Conservation (phyloP, 2,329 filamentous ascomycete genomes). For the Paecilomyces formosus region DNA sequence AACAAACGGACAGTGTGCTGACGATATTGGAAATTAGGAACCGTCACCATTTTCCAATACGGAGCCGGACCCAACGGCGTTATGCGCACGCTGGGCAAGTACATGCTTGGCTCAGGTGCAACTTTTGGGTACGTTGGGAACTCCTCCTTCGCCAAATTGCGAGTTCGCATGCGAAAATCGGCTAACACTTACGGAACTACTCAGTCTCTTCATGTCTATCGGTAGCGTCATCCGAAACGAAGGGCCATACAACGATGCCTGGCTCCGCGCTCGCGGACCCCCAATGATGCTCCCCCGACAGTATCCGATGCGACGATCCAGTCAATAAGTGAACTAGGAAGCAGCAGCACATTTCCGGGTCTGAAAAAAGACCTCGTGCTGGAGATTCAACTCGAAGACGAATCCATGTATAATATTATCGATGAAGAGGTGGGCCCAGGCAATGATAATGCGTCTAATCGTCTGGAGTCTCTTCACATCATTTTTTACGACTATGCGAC, state of each 20-base stretch:
- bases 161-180: neutral
- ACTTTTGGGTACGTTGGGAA: conserved; percentile 72
- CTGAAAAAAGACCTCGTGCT: neutral
- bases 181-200: conserved; percentile 2
- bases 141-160: neutral
- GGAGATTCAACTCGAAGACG: neutral
- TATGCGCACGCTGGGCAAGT: conserved; percentile 89
- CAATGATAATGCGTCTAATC: neutral
- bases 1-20: conserved; percentile 4
- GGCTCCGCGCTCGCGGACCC: conserved; percentile 63
- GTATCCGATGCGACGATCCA: conserved; percentile 22
- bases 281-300: conserved; percentile 60
- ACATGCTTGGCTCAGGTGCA: conserved; percentile 89
- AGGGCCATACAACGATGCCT: conserved; percentile 68
- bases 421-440: neutral
- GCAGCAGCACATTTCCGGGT: neutral
- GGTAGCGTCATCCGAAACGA: conserved; percentile 94
- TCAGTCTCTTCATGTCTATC: conserved; percentile 94
- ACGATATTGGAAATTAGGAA: conserved; percentile 49
- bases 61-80: conserved; percentile 90
- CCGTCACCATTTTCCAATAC: conserved; percentile 90
- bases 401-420: neutral
- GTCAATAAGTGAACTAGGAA: neutral
- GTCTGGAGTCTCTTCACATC: neutral
- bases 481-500: neutral